Evolutionary conservation across 2,329 filamentous ascomycete species (phyloP).

Genomic region (Cryphonectria parasitica): DNA sequence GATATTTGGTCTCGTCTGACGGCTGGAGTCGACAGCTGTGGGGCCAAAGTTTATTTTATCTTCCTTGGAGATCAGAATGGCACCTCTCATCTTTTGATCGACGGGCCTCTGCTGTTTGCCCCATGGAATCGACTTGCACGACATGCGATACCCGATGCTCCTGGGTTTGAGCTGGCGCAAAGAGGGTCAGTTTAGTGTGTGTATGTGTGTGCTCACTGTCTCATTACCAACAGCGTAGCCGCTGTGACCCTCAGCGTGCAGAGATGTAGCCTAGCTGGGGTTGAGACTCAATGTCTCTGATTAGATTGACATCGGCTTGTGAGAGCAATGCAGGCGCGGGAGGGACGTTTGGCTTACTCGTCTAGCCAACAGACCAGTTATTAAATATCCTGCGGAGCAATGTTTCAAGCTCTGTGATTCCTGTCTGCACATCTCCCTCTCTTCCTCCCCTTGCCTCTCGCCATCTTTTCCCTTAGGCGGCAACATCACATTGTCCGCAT

Average conservation of each 20-base stretch:
- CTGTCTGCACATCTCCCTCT: background rate
- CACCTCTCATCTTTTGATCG: background rate
- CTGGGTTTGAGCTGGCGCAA: background rate
- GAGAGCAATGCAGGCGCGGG: background rate
- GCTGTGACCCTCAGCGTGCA: background rate
- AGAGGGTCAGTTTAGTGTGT: background rate
- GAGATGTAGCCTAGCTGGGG: background rate
- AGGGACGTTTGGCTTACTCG: background rate
- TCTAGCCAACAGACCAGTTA: background rate
- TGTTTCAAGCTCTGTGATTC: background rate
- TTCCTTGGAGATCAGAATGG: background rate
- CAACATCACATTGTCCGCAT: background rate
- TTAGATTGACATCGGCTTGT: constrained; percentile 8
- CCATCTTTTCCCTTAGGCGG: background rate
- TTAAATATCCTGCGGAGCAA: constrained; percentile 4
- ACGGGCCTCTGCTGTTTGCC: background rate
- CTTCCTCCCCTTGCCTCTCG: background rate
- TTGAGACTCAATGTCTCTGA: background rate
- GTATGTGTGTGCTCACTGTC: constrained; percentile 5
- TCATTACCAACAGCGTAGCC: constrained; percentile 15
- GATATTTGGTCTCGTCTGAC: background rate
- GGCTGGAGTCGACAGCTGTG: constrained; percentile 1
- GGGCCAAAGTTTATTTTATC: background rate
- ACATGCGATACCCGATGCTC: constrained; percentile 10
- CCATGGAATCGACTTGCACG: constrained; percentile 11